Percentiles rank a stretch among this genome's conserved stretches.
phyloP scores from a whole-genome alignment of 257 asterid genomes.

The Nicotiana obtusifolia region DNA sequence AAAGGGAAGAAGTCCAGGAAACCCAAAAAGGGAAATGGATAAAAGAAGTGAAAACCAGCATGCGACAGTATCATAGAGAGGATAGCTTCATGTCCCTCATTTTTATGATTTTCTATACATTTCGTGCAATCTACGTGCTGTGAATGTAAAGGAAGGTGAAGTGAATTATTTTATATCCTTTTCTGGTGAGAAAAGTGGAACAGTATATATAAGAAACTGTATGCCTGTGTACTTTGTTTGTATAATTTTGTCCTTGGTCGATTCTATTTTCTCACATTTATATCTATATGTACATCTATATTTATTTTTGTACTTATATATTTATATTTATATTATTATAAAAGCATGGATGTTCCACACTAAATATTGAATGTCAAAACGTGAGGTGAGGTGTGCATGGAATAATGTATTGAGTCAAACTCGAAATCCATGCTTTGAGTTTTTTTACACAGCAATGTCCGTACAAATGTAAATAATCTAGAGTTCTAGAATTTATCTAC shows the following conservation, averaged over 20 bases:
- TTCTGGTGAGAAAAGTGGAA: neutral
- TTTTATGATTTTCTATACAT: neutral
- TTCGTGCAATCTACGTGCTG: neutral
- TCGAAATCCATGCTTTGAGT: too few relatives aligned
- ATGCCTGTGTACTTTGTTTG: neutral
- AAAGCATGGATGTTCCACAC: too few relatives aligned
- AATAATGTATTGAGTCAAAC: too few relatives aligned
- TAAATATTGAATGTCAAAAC: too few relatives aligned
- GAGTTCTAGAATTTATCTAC: too few relatives aligned
- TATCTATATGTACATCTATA: too few relatives aligned
- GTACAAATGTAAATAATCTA: too few relatives aligned
- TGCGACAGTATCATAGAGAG: neutral
- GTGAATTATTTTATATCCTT: neutral
- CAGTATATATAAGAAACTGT: neutral
- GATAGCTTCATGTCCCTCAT: neutral
- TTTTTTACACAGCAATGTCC: too few relatives aligned
- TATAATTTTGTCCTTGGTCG: neutral
- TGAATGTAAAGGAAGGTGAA: neutral
- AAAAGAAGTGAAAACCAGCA: neutral
- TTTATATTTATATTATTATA: too few relatives aligned
- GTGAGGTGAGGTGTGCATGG: too few relatives aligned
- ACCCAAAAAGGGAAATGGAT: neutral
- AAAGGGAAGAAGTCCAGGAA: conserved; percentile 14
- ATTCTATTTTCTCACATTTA: neutral
- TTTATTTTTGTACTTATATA: too few relatives aligned